These are phyloP conservation scores for Trichoderma semiorbis DNA, from an alignment of 2,329 filamentous ascomycete species.

Conservation along the genomic window DNA sequence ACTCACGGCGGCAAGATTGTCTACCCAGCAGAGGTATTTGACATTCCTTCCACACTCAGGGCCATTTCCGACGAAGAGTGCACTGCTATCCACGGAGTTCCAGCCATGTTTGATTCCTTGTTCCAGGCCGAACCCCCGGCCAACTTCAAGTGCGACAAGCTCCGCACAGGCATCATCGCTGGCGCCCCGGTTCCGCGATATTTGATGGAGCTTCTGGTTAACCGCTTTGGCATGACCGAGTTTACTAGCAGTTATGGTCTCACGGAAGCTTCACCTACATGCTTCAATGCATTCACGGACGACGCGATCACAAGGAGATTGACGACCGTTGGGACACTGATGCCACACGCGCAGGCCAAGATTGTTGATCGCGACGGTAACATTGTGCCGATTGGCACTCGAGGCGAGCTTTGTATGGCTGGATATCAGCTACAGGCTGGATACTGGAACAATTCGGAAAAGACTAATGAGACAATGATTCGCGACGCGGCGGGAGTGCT, in stretches of 20 bases:
- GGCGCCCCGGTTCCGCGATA: constrained; percentile 73
- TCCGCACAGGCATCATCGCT: constrained; percentile 75
- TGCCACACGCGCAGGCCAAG: constrained; percentile 75
- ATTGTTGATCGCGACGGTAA: constrained; percentile 67
- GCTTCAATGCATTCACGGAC: constrained; percentile 75
- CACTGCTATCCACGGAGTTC: constrained; percentile 76
- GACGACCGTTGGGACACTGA: constrained; percentile 69
- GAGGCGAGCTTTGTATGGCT: constrained; percentile 73
- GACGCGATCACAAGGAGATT: constrained; percentile 65
- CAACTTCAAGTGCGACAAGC: constrained; percentile 45
- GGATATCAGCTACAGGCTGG: constrained; percentile 72
- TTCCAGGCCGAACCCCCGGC: constrained; percentile 45
- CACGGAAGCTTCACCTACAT: constrained; percentile 75
- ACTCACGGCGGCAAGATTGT: constrained; percentile 75
- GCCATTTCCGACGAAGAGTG: constrained; percentile 65
- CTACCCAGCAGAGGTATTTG: constrained; percentile 72
- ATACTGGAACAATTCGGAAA: constrained; percentile 68
- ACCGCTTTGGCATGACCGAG: constrained; percentile 70
- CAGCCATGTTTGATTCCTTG: constrained; percentile 76
- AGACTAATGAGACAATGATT: constrained; percentile 62
- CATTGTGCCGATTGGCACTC: constrained; percentile 62
- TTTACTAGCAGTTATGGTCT: constrained; percentile 70
- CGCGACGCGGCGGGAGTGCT: constrained; percentile 51
- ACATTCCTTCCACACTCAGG: constrained; percentile 60
- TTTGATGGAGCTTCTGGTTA: constrained; percentile 69